These are phyloP conservation scores for Neopestalotiopsis sp. DNA, from an alignment of 2,329 filamentous ascomycete genomes.

Conservation along the genomic window DNA sequence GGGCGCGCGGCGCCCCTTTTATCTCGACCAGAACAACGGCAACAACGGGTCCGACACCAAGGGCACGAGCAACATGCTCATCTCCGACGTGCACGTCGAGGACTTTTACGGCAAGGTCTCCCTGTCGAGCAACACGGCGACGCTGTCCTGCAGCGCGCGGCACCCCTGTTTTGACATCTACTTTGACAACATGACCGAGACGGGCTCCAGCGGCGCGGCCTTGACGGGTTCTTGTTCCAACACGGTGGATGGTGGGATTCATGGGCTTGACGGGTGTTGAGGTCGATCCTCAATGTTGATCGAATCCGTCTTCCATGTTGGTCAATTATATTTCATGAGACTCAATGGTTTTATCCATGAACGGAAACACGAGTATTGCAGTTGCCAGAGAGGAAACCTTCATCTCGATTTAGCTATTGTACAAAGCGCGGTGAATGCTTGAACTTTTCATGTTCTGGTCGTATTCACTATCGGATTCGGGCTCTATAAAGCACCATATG, in stretches of 20 bases:
- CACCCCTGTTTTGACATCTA: conserved; percentile 52
- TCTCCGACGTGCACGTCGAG: conserved; percentile 54
- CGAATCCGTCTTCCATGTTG: too few relatives aligned
- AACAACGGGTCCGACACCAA: conserved; percentile 50
- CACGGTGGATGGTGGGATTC: neutral
- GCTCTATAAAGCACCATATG: too few relatives aligned
- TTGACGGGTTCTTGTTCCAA: neutral
- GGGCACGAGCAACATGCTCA: conserved; percentile 56
- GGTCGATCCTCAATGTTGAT: neutral
- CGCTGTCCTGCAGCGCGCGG: conserved; percentile 52
- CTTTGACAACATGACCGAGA: conserved; percentile 42
- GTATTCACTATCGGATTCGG: too few relatives aligned
- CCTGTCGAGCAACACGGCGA: conserved; percentile 41
- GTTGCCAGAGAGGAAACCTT: too few relatives aligned
- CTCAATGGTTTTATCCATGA: too few relatives aligned
- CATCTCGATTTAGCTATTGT: too few relatives aligned
- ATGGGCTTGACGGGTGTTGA: neutral
- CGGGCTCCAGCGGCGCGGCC: neutral
- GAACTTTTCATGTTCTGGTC: too few relatives aligned
- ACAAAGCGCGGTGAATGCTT: too few relatives aligned
- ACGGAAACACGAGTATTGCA: too few relatives aligned
- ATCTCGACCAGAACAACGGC: conserved; percentile 54
- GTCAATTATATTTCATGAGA: too few relatives aligned
- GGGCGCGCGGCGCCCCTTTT: conserved; percentile 48
- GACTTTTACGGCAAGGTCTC: conserved; percentile 56